phyloP scores from a whole-genome alignment of 106 monocot genomes.

The Apostasia shenzhenica region DNA sequence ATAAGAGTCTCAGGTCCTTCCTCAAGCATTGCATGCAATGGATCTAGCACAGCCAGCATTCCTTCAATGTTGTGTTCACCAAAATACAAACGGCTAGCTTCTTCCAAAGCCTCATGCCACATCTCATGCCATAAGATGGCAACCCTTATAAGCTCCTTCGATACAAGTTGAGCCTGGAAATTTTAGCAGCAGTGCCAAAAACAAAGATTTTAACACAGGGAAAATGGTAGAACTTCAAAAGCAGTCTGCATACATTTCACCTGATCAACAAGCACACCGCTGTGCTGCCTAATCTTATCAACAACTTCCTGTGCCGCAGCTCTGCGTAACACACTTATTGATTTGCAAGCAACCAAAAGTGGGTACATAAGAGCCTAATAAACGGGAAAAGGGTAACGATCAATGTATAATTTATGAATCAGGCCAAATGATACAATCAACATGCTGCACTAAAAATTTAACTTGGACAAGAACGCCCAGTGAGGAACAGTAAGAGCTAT shows the following conservation, averaged over 20 bases:
- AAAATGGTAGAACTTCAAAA: not conserved
- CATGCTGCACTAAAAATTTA: not conserved
- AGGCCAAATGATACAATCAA: not conserved
- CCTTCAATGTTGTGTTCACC: conserved; percentile 98
- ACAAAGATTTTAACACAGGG: conserved; percentile 1
- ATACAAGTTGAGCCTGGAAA: conserved; percentile 92
- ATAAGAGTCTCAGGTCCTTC: conserved; percentile 77
- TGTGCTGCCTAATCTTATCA: conserved; percentile 96
- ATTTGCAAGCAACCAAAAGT: conserved; percentile 96
- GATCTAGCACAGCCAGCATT: conserved; percentile 83
- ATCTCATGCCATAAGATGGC: conserved; percentile 99
- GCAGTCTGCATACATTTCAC: conserved; percentile 13
- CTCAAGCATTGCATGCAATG: conserved; percentile 81
- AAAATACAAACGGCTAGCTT: conserved; percentile 98
- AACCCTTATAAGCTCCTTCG: conserved; percentile 95
- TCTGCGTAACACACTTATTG: conserved; percentile 81
- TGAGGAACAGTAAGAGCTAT: too few relatives aligned
- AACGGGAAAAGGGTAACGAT: not conserved
- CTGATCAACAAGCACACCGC: conserved; percentile 94
- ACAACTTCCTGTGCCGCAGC: conserved; percentile 94
- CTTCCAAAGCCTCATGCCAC: conserved; percentile 99
- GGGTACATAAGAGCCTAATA: conserved; percentile 96
- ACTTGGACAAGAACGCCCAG: too few relatives aligned
- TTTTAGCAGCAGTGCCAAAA: not conserved
- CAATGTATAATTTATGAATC: not conserved